Evolutionary conservation across 2,329 filamentous ascomycete genomes (phyloP).

Genomic region (Trichoderma sp.): DNA sequence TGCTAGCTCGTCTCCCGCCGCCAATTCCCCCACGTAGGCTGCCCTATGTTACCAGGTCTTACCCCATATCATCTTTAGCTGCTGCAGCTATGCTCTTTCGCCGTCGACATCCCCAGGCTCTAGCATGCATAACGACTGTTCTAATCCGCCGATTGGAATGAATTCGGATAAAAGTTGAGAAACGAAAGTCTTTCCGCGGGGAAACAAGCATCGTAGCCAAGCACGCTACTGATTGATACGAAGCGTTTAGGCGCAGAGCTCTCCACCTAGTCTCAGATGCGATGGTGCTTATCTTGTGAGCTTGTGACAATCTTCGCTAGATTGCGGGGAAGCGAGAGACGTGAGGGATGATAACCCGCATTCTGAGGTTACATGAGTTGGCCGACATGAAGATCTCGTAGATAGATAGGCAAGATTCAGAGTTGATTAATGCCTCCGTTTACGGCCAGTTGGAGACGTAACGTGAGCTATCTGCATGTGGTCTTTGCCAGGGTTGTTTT

Average conservation of each 20-base stretch:
- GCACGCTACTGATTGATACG: neutral
- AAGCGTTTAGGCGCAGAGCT: constrained; percentile 13
- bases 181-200: neutral
- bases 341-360: constrained; percentile 10
- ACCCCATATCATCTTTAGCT: neutral
- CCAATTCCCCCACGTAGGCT: constrained; percentile 22
- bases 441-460: neutral
- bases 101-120: neutral
- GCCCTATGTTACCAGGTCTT: neutral
- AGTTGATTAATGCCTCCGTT: constrained; percentile 6
- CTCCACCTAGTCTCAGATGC: neutral
- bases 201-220: neutral
- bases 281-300: neutral
- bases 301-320: neutral
- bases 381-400: constrained; percentile 14
- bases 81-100: neutral
- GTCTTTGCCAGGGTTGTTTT: neutral
- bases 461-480: neutral
- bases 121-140: neutral
- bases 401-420: neutral
- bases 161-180: neutral
- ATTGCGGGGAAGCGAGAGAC: constrained; percentile 14
- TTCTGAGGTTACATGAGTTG: constrained; percentile 22
- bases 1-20: neutral
- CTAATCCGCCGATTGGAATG: neutral